phyloP scores from a whole-genome alignment of 2,329 filamentous ascomycete genomes.

The Trichoderma sp. region DNA sequence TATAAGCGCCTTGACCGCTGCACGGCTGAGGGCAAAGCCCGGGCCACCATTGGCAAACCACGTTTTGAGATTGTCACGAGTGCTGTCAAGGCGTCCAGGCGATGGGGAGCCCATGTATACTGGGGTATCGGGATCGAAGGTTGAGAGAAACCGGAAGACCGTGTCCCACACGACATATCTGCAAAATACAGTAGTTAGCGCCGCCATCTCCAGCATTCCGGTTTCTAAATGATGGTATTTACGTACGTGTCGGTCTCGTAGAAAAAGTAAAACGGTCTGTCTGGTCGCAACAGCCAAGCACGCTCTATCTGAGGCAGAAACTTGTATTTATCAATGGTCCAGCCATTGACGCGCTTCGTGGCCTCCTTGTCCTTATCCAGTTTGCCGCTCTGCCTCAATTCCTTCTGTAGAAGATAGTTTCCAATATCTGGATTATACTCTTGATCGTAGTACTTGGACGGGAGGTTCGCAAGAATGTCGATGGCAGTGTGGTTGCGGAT shows the following conservation, averaged over 20 bases:
- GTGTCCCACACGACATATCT: slow-evolving; percentile 34
- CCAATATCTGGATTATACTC: slow-evolving; percentile 36
- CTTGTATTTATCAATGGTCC: slow-evolving; percentile 56
- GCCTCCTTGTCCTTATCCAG: slow-evolving; percentile 31
- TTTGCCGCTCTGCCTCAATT: slow-evolving; percentile 34
- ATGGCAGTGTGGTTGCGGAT: slow-evolving; percentile 42
- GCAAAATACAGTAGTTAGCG: background rate
- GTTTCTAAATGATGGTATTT: background rate
- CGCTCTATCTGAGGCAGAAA: slow-evolving; percentile 54
- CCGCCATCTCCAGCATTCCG: background rate
- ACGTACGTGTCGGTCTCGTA: slow-evolving; percentile 54
- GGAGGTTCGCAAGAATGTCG: slow-evolving; percentile 46
- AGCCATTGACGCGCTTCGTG: slow-evolving; percentile 39
- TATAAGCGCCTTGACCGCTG: slow-evolving; percentile 42
- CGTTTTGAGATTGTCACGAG: slow-evolving; percentile 30
- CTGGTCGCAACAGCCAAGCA: slow-evolving; percentile 44
- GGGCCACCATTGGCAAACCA: slow-evolving; percentile 50
- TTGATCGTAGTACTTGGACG: slow-evolving; percentile 36
- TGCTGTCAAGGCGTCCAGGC: slow-evolving; percentile 35
- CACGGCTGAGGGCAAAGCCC: slow-evolving; percentile 45
- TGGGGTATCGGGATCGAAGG: slow-evolving; percentile 42
- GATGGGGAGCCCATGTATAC: slow-evolving; percentile 50
- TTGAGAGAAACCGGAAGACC: slow-evolving; percentile 47
- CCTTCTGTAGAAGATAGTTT: slow-evolving; percentile 41
- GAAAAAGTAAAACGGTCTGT: slow-evolving; percentile 55